Conservation (phyloP, 257 asterid genomes). For the Apocynum venetum region DNA sequence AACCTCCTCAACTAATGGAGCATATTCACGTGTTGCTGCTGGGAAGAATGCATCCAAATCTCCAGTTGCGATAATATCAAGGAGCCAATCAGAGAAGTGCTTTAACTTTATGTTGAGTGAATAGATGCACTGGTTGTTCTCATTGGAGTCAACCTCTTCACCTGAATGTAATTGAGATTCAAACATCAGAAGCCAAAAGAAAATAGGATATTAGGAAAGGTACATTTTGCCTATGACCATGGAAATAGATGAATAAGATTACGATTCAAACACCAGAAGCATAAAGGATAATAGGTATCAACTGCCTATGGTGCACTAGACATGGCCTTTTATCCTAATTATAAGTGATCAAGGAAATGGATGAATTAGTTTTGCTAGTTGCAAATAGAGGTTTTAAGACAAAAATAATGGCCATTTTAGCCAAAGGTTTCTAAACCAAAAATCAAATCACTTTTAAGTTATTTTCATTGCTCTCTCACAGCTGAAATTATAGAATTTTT, state of each 20-base stretch:
- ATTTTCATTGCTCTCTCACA: neutral
- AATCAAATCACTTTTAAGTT: neutral
- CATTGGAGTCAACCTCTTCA: slow-evolving; percentile 38
- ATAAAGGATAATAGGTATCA: neutral
- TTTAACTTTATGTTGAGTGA: slow-evolving; percentile 77
- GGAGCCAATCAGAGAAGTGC: slow-evolving; percentile 94
- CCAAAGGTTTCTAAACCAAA: neutral
- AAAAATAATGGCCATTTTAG: neutral
- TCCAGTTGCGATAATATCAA: slow-evolving; percentile 93
- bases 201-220: neutral
- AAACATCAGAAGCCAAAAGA: slow-evolving; percentile 7
- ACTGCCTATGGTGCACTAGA: neutral
- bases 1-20: slow-evolving; percentile 93
- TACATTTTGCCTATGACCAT: neutral
- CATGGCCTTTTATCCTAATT: neutral
- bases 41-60: slow-evolving; percentile 96
- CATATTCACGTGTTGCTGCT: slow-evolving; percentile 98
- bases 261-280: slow-evolving; percentile 11
- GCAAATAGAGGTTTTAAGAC: neutral
- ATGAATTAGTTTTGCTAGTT: neutral
- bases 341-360: neutral
- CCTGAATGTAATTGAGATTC: slow-evolving; percentile 32
- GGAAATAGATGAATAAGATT: neutral
- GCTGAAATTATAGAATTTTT: too few relatives aligned
- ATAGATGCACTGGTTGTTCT: slow-evolving; percentile 53